Percentiles rank a stretch among this genome's conserved stretches.
phyloP scores from a whole-genome alignment of 2,329 filamentous ascomycete genomes.

The Purpureocillium lavendulum region DNA sequence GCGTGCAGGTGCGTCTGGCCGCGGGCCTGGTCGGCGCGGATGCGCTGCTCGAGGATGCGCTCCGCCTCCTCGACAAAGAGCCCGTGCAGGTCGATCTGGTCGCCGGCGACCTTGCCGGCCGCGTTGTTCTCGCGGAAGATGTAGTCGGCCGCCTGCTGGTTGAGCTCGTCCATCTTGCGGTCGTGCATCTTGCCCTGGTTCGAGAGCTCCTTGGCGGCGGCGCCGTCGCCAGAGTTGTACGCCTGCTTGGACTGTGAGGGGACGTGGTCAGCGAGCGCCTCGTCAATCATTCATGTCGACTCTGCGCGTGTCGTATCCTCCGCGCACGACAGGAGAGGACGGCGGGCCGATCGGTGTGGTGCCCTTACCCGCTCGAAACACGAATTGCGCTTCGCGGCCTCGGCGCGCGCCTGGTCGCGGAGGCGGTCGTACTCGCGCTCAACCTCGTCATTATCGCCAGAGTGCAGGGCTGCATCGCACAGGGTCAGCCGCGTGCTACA shows the following conservation, averaged over 20 bases:
- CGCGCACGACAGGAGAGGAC: too few relatives aligned
- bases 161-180: slow-evolving; percentile 77
- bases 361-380: slow-evolving; percentile 63
- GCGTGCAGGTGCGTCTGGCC: slow-evolving; percentile 83
- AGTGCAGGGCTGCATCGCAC: slow-evolving; percentile 58
- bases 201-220: slow-evolving; percentile 71
- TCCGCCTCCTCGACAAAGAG: slow-evolving; percentile 94
- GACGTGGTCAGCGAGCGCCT: neutral
- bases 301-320: too few relatives aligned
- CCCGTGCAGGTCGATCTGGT: slow-evolving; percentile 91
- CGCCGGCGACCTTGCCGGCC: slow-evolving; percentile 59
- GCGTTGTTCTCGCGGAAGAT: slow-evolving; percentile 97
- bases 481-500: neutral
- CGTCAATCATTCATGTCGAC: too few relatives aligned
- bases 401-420: slow-evolving; percentile 71
- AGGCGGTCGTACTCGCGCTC: slow-evolving; percentile 91
- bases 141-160: slow-evolving; percentile 82
- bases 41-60: slow-evolving; percentile 78
- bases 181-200: slow-evolving; percentile 81
- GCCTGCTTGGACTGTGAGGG: slow-evolving; percentile 58
- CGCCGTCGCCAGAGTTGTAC: slow-evolving; percentile 77
- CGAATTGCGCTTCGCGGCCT: slow-evolving; percentile 67
- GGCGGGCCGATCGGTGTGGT: slow-evolving; percentile 5
- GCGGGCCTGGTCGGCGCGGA: slow-evolving; percentile 63
- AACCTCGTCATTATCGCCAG: slow-evolving; percentile 54